Base-by-base conservation (phyloP, 306 rosid species). In the Gastrolobium villosum region DNA sequence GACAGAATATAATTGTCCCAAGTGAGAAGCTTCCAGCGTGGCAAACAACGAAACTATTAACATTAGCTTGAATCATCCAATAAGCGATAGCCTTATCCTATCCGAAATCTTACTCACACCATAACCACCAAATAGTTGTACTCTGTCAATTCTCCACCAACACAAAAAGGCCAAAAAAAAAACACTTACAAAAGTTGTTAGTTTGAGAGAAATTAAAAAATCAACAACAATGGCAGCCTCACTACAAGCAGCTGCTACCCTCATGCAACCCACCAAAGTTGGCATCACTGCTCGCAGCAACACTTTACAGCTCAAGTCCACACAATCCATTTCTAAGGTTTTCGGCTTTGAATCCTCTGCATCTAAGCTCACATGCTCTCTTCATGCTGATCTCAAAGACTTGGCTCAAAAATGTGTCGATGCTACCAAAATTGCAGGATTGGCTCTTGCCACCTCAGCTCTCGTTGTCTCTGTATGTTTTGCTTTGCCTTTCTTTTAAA, bases 401-500 rank as follows among this genome's bases (percentile, higher is more conserved):
- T 81, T 96, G 10, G 84, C 96, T 52, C 77, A 86, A 9, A 96
- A 90, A 61, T 93, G 84, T 76, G 78, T 82, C 6, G 94, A 96
- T 3, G 99, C 94, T 54, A 72, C 97, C 68, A 96, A 96, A 83
- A 84, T 96, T 60, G 98, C 99, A 2, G 98, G 99, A 11, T 86
- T 96, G 41, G 97, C 99, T 49, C 99, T 96, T 72, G 99, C 98
- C 65, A 91, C 99, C 66, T 96, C 99, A 60, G 98, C 99, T 70
- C 97, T 96, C 40, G 90, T 96, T 73, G 98, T 96, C 71, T 93
- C 99, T 79, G 99, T 96, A 89, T 56, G 91, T 20, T 20, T 76
- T 75, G 4, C 20, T 65, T 39, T 46, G 0, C 3, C 77, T 40
- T 54, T 43, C 6, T 5, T 61, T 45, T n/a, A n/a, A n/a, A n/a